Evolutionary conservation across 1,139 yeast genomes (phyloP), one percentile per base, ranked within the genome.

Genomic region (Lodderomyces margitis): DNA sequence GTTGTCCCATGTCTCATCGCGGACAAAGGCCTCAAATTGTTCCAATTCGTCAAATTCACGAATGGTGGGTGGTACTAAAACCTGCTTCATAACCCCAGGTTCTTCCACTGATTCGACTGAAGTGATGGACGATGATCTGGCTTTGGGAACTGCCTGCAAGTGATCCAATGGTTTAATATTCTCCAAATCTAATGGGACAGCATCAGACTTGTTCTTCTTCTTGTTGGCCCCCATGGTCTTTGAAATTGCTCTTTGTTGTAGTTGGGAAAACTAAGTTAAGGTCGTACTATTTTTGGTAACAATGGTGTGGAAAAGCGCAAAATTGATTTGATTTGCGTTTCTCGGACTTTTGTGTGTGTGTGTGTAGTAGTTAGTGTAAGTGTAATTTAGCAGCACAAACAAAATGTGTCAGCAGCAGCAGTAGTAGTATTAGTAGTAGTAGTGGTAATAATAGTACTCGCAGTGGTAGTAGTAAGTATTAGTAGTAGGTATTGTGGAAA

Each of bases 1-100:
- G 46, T 83, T 81, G 59, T 83, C 91, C 78, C 87, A 83, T 10
- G 86, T 79, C 57, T 82, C 89, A 55, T 82, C 87, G 55, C 81
- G 73, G 46, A 84, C 69, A 59, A 70, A 84, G 37, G 74, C 72
- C 58, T 82, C 87, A 56, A 84, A 83, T 16, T 78, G 70, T 14
- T 69, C 71, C 52, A 84, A 64, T 46, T 79, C 84, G 40, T 84
- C 91, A 61, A 84, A 84, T 39, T 71, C 75, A 41, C 69, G 61
- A 47, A 62, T 53, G 43, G 75, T 71, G 21, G 78, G 76, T 27
- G 74, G 71, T 33, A 55, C 57, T 49, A 70, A 61, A 19, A 66
- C 56, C 37, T 58, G 55, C 40, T 57, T 56, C 36, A 66, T 46
- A 1, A 62, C 52, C 33, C 47, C 46, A 20, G 50, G 47, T 7